Evolutionary conservation across 2,329 filamentous ascomycete genomes (phyloP).

Genomic region (Coleophoma cylindrospora): DNA sequence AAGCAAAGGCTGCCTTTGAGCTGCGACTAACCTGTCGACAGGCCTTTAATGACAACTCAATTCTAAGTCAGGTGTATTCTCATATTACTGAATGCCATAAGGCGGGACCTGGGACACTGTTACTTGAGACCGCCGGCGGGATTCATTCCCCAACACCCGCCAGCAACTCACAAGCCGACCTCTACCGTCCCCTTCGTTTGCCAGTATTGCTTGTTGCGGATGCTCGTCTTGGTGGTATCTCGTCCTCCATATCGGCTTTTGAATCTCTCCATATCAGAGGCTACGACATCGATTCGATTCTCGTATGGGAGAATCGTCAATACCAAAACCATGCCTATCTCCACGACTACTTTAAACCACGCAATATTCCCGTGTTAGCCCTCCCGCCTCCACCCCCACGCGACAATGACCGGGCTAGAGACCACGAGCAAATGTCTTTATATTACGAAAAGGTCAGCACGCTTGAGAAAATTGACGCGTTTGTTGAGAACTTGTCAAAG

Average conservation of each 20-base stretch:
- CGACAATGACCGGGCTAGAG: slow-evolving; percentile 31
- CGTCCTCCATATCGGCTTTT: slow-evolving; percentile 72
- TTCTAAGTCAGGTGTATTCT: slow-evolving; percentile 43
- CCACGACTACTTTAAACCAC: slow-evolving; percentile 57
- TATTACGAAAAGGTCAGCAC: slow-evolving; percentile 55
- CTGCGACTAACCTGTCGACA: too few relatives aligned
- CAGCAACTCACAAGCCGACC: slow-evolving; percentile 70
- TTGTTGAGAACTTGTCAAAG: slow-evolving; percentile 45
- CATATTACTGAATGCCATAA: slow-evolving; percentile 38
- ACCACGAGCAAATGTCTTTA: slow-evolving; percentile 50
- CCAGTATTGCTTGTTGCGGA: slow-evolving; percentile 74
- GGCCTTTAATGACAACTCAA: slow-evolving; percentile 38
- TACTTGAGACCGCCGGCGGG: slow-evolving; percentile 79
- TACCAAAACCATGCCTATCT: slow-evolving; percentile 69
- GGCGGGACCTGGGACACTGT: slow-evolving; percentile 47
- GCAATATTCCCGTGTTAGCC: slow-evolving; percentile 50
- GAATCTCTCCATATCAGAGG: slow-evolving; percentile 75
- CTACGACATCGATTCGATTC: slow-evolving; percentile 67
- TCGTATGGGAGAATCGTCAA: slow-evolving; percentile 61
- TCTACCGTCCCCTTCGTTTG: slow-evolving; percentile 69
- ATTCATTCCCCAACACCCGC: slow-evolving; percentile 76
- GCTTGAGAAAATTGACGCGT: slow-evolving; percentile 31
- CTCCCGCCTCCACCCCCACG: slow-evolving; percentile 54
- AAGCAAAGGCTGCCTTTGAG: not conserved
- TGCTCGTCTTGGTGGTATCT: slow-evolving; percentile 72